A percentile compares a stretch with the other conserved stretches of the same genome.
phyloP scores from a whole-genome alignment of 441 rosid genomes.

The Populus tomentosa region DNA sequence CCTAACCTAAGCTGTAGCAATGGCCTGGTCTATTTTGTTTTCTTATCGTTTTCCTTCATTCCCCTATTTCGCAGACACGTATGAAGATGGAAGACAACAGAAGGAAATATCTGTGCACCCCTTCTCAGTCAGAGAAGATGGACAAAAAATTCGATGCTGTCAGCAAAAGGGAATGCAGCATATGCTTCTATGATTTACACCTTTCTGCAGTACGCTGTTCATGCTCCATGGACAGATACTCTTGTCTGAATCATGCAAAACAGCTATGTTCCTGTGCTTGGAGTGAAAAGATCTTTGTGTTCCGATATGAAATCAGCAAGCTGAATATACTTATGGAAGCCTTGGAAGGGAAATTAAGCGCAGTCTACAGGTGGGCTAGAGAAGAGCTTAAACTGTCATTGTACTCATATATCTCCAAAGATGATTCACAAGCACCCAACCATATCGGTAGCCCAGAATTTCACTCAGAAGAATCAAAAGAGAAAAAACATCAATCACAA shows the following conservation, averaged over 20 bases:
- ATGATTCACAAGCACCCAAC: not conserved
- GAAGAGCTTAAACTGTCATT: conserved; percentile 41
- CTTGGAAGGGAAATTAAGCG: conserved; percentile 54
- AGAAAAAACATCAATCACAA: conserved; percentile 1
- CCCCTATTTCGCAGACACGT: conserved; percentile 40
- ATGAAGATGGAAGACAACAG: conserved; percentile 43
- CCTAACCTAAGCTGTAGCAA: not conserved
- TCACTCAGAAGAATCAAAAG: conserved; percentile 17
- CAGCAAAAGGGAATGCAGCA: conserved; percentile 52
- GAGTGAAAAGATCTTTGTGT: conserved; percentile 46
- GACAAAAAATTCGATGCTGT: conserved; percentile 36
- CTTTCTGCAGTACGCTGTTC: conserved; percentile 61
- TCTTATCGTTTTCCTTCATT: not conserved
- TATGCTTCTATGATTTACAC: conserved; percentile 61
- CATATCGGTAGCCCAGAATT: not conserved
- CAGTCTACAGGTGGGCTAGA: conserved; percentile 51
- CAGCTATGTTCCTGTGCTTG: conserved; percentile 65
- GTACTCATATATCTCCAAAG: conserved; percentile 21
- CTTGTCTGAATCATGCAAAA: conserved; percentile 60
- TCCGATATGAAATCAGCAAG: conserved; percentile 45
- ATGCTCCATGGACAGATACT: conserved; percentile 51
- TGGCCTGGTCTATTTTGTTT: not conserved
- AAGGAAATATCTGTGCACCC: conserved; percentile 39
- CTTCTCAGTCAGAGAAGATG: conserved; percentile 41
- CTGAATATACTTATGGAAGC: conserved; percentile 57